Conservation (phyloP, 306 rosid genomes). For the Boehmeria nivea region DNA sequence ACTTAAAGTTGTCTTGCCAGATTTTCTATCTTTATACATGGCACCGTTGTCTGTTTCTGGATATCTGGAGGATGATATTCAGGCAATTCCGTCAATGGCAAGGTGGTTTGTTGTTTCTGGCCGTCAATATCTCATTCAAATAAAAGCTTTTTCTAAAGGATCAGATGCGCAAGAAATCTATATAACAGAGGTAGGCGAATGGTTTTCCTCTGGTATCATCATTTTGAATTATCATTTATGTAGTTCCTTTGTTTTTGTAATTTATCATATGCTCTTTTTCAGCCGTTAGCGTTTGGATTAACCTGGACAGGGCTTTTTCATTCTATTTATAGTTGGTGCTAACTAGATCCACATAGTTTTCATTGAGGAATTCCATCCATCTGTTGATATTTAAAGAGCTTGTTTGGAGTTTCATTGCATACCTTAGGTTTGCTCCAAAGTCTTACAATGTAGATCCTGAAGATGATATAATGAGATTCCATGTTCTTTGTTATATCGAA, state of each 20-base stretch:
- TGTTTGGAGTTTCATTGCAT: not conserved
- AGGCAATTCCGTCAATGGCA: slow-evolving; percentile 38
- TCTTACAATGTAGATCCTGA: not conserved
- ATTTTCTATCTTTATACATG: slow-evolving; percentile 48
- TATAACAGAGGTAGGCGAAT: slow-evolving; percentile 81
- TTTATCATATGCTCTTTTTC: slow-evolving; percentile 7
- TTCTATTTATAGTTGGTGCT: too few relatives aligned
- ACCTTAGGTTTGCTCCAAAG: not conserved
- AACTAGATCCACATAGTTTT: too few relatives aligned
- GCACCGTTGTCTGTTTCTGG: slow-evolving; percentile 52
- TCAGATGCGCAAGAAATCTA: slow-evolving; percentile 70
- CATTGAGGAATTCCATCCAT: not conserved
- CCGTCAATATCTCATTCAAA: slow-evolving; percentile 71
- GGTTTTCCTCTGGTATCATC: not conserved
- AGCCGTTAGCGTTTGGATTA: too few relatives aligned
- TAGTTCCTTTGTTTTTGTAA: slow-evolving; percentile 8
- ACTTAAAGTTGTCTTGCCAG: slow-evolving; percentile 75
- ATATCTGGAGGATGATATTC: slow-evolving; percentile 48
- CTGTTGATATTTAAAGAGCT: not conserved
- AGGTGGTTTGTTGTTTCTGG: slow-evolving; percentile 74
- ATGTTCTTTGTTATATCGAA: not conserved
- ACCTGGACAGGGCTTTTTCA: too few relatives aligned
- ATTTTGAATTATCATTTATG: not conserved
- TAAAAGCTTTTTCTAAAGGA: slow-evolving; percentile 68
- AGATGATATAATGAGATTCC: not conserved